phyloP scores from a whole-genome alignment of 2,329 filamentous ascomycete species.

The Berkeleyomyces rouxiae region DNA sequence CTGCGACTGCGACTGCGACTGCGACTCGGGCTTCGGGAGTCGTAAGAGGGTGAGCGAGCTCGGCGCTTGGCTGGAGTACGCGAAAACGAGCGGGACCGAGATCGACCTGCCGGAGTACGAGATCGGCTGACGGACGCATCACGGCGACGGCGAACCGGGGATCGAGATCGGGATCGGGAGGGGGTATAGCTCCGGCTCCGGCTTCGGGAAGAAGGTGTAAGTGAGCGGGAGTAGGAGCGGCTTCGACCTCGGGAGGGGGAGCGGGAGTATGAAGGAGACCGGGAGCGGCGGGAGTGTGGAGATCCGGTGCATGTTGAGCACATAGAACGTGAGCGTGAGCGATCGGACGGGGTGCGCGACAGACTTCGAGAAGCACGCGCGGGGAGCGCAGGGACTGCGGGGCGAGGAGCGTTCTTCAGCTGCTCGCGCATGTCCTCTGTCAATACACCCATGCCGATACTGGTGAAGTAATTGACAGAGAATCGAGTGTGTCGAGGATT shows the following conservation, averaged over 20 bases:
- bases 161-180: conserved; percentile 15
- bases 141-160: conserved; percentile 14
- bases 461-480: conserved; percentile 98
- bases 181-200: too few species aligned
- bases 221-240: conserved; percentile 3
- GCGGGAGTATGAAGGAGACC: conserved; percentile 19
- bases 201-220: too few species aligned
- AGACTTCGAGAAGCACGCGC: conserved; percentile 29
- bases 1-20: conserved; percentile 11
- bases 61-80: conserved; percentile 16
- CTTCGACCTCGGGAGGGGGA: conserved; percentile 22
- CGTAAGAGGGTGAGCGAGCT: too few species aligned
- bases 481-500: conserved; percentile 83
- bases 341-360: conserved; percentile 18
- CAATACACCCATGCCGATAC: conserved; percentile 84
- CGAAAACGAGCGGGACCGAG: too few species aligned
- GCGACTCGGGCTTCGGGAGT: conserved; percentile 15
- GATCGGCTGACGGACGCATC: conserved; percentile 21
- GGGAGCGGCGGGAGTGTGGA: conserved; percentile 17
- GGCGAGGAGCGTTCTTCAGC: conserved; percentile 78
- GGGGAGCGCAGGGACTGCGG: conserved; percentile 53
- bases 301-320: conserved; percentile 4
- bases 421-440: conserved; percentile 91
- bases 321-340: conserved; percentile 15
- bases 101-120: too few species aligned